phyloP scores from a whole-genome alignment of 768 basidiomycete genomes.

The Mycena epipterygia region DNA sequence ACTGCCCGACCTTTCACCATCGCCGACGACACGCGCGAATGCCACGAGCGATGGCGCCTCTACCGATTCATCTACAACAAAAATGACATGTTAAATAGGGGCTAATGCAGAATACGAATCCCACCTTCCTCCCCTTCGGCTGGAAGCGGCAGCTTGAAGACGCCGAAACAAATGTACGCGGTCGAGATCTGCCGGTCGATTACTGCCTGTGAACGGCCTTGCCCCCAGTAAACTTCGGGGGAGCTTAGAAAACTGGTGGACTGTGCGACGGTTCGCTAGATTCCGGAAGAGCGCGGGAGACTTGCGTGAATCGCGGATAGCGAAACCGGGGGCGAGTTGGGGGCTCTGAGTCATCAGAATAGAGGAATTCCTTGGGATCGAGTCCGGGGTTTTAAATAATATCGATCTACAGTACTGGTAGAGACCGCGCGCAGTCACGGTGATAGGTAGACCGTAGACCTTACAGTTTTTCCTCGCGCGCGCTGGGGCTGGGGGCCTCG shows the following conservation, averaged over 20 bases:
- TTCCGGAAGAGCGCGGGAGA: conserved; percentile 23
- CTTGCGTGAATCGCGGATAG: conserved; percentile 17
- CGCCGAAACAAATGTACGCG: conserved; percentile 12
- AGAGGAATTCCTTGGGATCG: too few species aligned
- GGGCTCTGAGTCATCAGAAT: background rate
- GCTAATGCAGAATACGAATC: background rate
- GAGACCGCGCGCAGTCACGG: too few species aligned
- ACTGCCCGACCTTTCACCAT: conserved; percentile 25
- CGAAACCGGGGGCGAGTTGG: background rate
- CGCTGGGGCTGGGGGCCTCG: too few species aligned
- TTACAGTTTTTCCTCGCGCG: too few species aligned
- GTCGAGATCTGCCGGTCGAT: conserved; percentile 14
- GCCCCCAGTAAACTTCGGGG: conserved; percentile 12
- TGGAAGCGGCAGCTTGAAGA: conserved; percentile 7
- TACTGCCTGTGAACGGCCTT: conserved; percentile 21
- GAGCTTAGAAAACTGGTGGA: conserved; percentile 4
- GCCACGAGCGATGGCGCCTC: conserved; percentile 8
- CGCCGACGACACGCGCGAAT: conserved; percentile 19
- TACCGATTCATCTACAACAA: background rate
- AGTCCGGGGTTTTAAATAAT: too few species aligned
- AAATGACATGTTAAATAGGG: too few species aligned
- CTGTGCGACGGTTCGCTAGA: background rate
- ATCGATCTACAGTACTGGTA: too few species aligned
- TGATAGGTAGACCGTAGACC: too few species aligned
- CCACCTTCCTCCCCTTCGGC: background rate